phyloP scores from a whole-genome alignment of 495 filamentous ascomycete species.

The Elasticomyces elasticus region DNA sequence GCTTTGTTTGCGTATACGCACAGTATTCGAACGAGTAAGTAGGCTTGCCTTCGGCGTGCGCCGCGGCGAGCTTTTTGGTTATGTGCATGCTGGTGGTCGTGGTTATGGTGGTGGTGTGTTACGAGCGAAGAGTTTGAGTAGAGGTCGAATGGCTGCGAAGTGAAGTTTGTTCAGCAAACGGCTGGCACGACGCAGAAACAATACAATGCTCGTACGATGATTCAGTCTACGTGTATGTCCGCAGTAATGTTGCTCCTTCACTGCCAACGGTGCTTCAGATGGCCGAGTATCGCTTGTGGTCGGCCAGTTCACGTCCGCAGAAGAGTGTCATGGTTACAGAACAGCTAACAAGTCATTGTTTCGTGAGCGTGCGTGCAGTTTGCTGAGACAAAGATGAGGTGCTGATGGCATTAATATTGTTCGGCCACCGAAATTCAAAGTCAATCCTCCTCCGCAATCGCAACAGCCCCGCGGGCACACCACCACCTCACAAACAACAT shows the following conservation, averaged over 20 bases:
- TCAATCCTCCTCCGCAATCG: neutral
- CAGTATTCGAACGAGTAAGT: constrained; percentile 98
- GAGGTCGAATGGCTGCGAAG: neutral
- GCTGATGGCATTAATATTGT: neutral
- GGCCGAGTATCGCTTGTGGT: constrained; percentile 18
- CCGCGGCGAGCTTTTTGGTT: constrained; percentile 79
- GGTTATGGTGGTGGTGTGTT: neutral
- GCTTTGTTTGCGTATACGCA: neutral
- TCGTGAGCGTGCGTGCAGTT: neutral
- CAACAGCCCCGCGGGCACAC: neutral
- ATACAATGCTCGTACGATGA: too few relatives aligned
- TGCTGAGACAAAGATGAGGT: neutral
- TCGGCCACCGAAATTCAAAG: neutral
- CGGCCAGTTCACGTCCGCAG: constrained; percentile 16
- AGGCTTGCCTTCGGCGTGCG: constrained; percentile 60
- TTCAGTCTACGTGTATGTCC: too few relatives aligned
- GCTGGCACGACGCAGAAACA: neutral
- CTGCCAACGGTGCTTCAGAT: constrained; percentile 2
- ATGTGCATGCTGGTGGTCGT: constrained; percentile 58
- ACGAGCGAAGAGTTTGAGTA: neutral
- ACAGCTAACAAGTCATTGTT: neutral
- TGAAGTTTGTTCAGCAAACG: neutral
- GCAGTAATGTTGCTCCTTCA: neutral
- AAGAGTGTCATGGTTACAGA: constrained; percentile 16
- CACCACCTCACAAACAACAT: neutral